These are phyloP conservation scores for Podila horticola DNA, from an alignment of 192 early-diverging fungal species.

Conservation along the genomic window DNA sequence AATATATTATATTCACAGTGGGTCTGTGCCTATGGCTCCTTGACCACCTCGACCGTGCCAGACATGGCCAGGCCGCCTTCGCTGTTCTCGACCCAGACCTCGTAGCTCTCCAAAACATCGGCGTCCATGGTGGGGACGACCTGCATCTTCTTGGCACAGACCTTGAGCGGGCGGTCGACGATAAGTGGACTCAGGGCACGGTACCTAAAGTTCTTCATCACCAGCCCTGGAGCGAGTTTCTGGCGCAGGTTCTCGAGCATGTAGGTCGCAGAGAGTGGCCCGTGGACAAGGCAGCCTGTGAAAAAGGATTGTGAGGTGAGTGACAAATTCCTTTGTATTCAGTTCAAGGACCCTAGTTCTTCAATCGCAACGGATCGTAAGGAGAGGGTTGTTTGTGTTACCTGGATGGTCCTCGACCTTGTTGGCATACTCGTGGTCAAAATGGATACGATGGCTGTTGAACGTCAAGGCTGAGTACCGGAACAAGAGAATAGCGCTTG, in stretches of 20 bases:
- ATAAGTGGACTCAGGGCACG: constrained; percentile 76
- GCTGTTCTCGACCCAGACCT: constrained; percentile 77
- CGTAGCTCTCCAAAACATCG: constrained; percentile 55
- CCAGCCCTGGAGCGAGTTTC: constrained; percentile 46
- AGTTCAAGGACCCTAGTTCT: background rate
- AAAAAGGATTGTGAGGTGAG: too few species aligned
- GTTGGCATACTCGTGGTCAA: constrained; percentile 77
- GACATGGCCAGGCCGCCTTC: constrained; percentile 78
- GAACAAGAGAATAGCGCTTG: constrained; percentile 80
- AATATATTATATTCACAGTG: too few species aligned
- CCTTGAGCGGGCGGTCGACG: constrained; percentile 64
- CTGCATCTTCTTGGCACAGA: constrained; percentile 61
- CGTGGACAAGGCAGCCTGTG: constrained; percentile 75
- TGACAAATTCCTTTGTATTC: background rate
- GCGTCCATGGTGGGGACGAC: constrained; percentile 45
- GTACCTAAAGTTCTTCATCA: constrained; percentile 73
- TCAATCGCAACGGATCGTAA: too few species aligned
- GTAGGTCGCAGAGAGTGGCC: constrained; percentile 82
- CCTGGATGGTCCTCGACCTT: constrained; percentile 75
- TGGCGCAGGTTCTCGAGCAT: constrained; percentile 73
- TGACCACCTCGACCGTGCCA: constrained; percentile 61
- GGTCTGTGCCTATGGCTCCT: background rate
- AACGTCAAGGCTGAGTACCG: constrained; percentile 91
- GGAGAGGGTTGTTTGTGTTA: constrained; percentile 13
- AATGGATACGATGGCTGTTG: constrained; percentile 92